phyloP scores from a whole-genome alignment of 257 asterid species.

The Phtheirospermum japonicum region DNA sequence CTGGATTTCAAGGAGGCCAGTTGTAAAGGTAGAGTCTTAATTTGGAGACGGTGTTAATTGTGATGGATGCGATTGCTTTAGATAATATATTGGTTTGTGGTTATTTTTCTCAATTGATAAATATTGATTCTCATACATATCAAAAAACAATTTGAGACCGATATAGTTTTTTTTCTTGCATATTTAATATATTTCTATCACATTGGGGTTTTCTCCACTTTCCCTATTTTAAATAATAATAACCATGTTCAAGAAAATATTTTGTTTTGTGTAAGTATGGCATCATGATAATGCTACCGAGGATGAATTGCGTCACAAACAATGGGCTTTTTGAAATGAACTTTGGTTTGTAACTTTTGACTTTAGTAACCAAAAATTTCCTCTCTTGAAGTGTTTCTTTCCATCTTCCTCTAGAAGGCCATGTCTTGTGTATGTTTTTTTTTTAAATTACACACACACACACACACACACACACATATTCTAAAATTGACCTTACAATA shows the following conservation, averaged over 20 bases:
- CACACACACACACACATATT: no score
- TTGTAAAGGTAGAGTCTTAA: constrained; percentile 3
- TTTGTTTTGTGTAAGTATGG: neutral
- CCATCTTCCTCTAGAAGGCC: neutral
- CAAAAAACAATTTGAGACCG: neutral
- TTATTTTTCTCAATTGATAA: neutral
- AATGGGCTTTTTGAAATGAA: neutral
- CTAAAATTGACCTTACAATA: no score
- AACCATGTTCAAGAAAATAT: constrained; percentile 5
- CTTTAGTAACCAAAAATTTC: neutral
- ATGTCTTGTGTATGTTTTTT: neutral
- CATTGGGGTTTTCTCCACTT: neutral
- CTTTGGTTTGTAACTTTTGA: neutral
- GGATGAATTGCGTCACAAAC: neutral
- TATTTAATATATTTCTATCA: neutral
- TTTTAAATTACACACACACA: no score
- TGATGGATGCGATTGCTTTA: neutral
- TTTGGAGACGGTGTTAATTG: neutral
- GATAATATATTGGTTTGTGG: constrained; percentile 4
- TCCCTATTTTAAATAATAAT: neutral
- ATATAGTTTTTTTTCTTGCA: neutral
- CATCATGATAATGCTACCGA: neutral
- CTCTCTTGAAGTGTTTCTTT: neutral
- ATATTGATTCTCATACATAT: neutral
- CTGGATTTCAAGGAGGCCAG: constrained; percentile 10